Evolutionary conservation across 352 stramenopile genomes (phyloP).

Genomic region (Phytophthora rubi): DNA sequence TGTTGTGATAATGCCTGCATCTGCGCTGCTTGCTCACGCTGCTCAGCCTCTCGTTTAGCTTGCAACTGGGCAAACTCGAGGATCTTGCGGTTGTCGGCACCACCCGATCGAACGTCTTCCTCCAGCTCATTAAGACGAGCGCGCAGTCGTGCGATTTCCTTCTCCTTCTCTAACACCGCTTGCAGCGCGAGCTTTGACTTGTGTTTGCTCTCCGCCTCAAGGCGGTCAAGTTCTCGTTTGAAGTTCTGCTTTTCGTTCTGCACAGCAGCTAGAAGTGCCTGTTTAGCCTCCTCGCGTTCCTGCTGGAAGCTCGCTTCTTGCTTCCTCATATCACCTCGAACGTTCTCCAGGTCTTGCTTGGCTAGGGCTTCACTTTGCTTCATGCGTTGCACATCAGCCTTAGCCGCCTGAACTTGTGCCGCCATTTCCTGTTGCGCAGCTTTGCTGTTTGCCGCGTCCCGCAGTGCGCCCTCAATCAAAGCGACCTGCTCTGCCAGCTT

Average conservation of each 20-base stretch:
- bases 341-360: slow-evolving; percentile 52
- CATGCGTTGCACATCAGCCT: slow-evolving; percentile 56
- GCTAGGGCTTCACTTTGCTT: slow-evolving; percentile 37
- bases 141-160: slow-evolving; percentile 64
- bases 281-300: slow-evolving; percentile 43
- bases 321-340: slow-evolving; percentile 57
- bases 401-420: slow-evolving; percentile 60
- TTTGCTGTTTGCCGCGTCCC: slow-evolving; percentile 56
- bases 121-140: slow-evolving; percentile 72
- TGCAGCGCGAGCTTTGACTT: slow-evolving; percentile 89
- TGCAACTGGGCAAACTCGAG: slow-evolving; percentile 88
- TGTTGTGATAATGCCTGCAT: slow-evolving; percentile 61
- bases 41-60: slow-evolving; percentile 78
- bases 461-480: slow-evolving; percentile 72
- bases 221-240: slow-evolving; percentile 60
- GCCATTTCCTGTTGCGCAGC: slow-evolving; percentile 54
- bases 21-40: slow-evolving; percentile 56
- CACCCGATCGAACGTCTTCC: slow-evolving; percentile 85
- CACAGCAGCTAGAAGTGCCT: slow-evolving; percentile 48
- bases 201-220: slow-evolving; percentile 81
- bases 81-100: slow-evolving; percentile 88
- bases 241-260: slow-evolving; percentile 50
- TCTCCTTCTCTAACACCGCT: slow-evolving; percentile 81
- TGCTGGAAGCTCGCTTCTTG: slow-evolving; percentile 35
- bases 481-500: slow-evolving; percentile 82